Conservation (phyloP, 1,284 basidiomycete species). For the Singerocomus inundabilis region DNA sequence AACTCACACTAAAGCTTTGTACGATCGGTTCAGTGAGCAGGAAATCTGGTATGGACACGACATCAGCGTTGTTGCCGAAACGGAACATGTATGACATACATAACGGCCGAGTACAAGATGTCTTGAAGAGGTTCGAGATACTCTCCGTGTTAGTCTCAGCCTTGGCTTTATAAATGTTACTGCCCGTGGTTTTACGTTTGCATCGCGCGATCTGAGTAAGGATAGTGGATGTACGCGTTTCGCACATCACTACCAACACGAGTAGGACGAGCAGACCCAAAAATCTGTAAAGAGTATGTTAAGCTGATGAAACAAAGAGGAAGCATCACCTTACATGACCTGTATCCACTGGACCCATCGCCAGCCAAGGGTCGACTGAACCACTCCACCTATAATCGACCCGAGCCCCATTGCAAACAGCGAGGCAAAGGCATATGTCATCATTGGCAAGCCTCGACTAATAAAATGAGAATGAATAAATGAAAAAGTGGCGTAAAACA, state of each 20-base stretch:
- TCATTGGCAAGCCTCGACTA: constrained; percentile 59
- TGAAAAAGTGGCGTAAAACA: neutral
- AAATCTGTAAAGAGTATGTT: constrained; percentile 34
- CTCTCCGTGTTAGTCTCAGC: constrained; percentile 62
- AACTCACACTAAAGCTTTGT: constrained; percentile 63
- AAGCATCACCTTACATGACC: constrained; percentile 39
- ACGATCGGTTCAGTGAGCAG: constrained; percentile 34
- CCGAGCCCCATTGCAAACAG: constrained; percentile 53
- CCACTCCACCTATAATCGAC: constrained; percentile 53
- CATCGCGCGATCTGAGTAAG: constrained; percentile 58
- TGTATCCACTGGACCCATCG: constrained; percentile 53
- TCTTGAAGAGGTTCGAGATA: constrained; percentile 55
- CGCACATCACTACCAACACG: constrained; percentile 51
- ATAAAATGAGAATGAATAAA: neutral
- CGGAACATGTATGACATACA: constrained; percentile 41
- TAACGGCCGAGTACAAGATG: constrained; percentile 40
- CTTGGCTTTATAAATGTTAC: constrained; percentile 57
- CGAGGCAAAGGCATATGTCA: constrained; percentile 46
- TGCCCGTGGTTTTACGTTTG: constrained; percentile 60
- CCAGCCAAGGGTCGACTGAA: constrained; percentile 39
- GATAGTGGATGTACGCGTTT: constrained; percentile 65
- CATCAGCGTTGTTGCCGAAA: constrained; percentile 1
- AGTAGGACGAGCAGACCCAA: constrained; percentile 44
- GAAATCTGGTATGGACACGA: constrained; percentile 41
- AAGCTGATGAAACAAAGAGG: neutral